Percentiles rank a stretch among this genome's conserved stretches.
phyloP scores from a whole-genome alignment of 2,329 filamentous ascomycete species.

The Botrytis tulipae region DNA sequence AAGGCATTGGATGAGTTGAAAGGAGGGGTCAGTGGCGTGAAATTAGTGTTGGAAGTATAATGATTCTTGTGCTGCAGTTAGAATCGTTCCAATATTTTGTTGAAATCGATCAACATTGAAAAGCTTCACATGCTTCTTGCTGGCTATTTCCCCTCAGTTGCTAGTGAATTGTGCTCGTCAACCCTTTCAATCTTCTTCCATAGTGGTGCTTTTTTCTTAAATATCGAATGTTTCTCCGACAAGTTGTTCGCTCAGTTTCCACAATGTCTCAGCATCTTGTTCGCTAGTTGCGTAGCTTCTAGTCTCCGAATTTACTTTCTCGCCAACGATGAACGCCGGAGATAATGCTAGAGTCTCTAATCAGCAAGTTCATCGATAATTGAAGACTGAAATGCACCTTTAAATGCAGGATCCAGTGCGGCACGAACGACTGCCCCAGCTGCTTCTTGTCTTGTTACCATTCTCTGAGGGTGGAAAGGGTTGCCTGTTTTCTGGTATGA shows the following conservation, averaged over 20 bases:
- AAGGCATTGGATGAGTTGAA: slow-evolving; percentile 43
- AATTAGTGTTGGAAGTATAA: slow-evolving; percentile 38
- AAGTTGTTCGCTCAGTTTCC: slow-evolving; percentile 1
- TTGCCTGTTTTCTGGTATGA: not conserved
- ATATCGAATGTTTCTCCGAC: not conserved
- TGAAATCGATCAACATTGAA: not conserved
- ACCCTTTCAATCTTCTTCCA: not conserved
- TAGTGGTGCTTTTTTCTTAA: not conserved
- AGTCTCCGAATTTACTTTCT: not conserved
- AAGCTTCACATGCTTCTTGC: not conserved
- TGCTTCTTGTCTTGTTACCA: not conserved
- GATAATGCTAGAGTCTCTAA: not conserved
- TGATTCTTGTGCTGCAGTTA: not conserved
- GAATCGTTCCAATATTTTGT: not conserved
- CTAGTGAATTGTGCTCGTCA: not conserved
- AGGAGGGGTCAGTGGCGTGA: slow-evolving; percentile 44
- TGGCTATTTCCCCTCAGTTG: not conserved
- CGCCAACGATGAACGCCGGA: not conserved
- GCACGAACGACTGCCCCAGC: not conserved
- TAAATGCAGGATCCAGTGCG: not conserved
- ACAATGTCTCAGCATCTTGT: not conserved
- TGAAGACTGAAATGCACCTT: not conserved
- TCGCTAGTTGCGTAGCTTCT: not conserved
- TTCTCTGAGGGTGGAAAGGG: not conserved
- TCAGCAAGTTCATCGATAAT: not conserved